Percentiles rank a stretch among this genome's conserved stretches.
Conservation (phyloP, 352 stramenopile genomes). For the Peronospora destructor region DNA sequence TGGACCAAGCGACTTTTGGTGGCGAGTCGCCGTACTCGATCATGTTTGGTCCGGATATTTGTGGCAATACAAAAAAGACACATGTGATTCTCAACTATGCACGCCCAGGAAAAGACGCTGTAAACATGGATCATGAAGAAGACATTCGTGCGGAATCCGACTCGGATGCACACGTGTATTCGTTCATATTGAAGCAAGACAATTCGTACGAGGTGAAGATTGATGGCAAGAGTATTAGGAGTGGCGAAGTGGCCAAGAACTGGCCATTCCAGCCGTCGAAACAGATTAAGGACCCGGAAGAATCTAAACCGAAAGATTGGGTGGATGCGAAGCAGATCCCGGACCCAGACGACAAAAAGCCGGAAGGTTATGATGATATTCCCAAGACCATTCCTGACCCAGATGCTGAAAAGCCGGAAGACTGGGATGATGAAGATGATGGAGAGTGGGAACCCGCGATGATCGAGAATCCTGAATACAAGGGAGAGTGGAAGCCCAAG, state of each 20-base stretch:
- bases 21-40: conserved; percentile 93
- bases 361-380: conserved; percentile 98
- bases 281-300: conserved; percentile 94
- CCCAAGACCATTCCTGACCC: conserved; percentile 96
- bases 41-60: conserved; percentile 99
- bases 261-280: conserved; percentile 95
- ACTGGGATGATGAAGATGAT: conserved; percentile 99
- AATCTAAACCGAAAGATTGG: conserved; percentile 97
- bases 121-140: conserved; percentile 85
- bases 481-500: conserved; percentile 96
- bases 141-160: conserved; percentile 76
- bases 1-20: conserved; percentile 91
- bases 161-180: conserved; percentile 96
- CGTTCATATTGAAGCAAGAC: conserved; percentile 93
- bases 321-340: conserved; percentile 95
- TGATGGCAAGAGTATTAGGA: conserved; percentile 92
- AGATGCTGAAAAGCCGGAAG: conserved; percentile 94
- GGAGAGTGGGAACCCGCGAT: conserved; percentile 95
- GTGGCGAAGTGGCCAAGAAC: conserved; percentile 89
- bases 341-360: conserved; percentile 94
- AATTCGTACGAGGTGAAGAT: conserved; percentile 97
- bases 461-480: conserved; percentile 95
- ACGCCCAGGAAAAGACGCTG: conserved; percentile 90
- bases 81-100: conserved; percentile 99
- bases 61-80: conserved; percentile 93